Base-by-base conservation (phyloP, 257 asterid genomes). In the Solanum rostratum region DNA sequence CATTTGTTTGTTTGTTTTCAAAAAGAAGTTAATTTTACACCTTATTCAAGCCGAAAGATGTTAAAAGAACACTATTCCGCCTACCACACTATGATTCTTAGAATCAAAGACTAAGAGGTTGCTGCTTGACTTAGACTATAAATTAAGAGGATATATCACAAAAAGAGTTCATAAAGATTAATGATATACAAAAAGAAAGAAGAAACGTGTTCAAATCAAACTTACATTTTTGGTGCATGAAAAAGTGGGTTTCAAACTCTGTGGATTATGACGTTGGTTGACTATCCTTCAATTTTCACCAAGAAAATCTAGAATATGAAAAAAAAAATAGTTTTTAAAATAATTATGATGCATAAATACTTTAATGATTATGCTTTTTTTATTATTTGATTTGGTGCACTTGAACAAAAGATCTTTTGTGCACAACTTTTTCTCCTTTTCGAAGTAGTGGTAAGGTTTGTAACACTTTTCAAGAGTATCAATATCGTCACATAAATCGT, bases 371-470 rank as follows among this genome's bases (percentile, higher is more conserved):
- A 33, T 1, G 0, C 6, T 33, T 33, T 33, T 33, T 33, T 4
- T 33, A 33, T 33, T 33, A 33, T 33, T 33, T 33, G 39, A 33
- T 33, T 33, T 33, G 39, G 4, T 33, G 39, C 1, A 33, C 0
- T 33, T 33, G 1, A 33, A 1, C 4, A 0, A 5, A 33, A 5
- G 0, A 0, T 33, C 6, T 33, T 33, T 33, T 33, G 39, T 3
- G 4, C 3, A 33, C 4, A 33, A 33, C n/a, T n/a, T n/a, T 33
- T 33, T 33, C 1, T 33, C 39, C 6, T 33, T 1, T 33, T 33
- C 5, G 4, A 33, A 1, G 39, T 33, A 4, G 4, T 33, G 6
- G 0, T 33, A 33, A 33, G 4, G 0, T 33, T 5, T 1, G 4
- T 33, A 33, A 33, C 39, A 4, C 39, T 5, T 33, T 33, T 33